Percentiles rank a stretch among this genome's conserved stretches.
Conservation (phyloP, 2,329 filamentous ascomycete species). For the Trichoderma simmonsii region DNA sequence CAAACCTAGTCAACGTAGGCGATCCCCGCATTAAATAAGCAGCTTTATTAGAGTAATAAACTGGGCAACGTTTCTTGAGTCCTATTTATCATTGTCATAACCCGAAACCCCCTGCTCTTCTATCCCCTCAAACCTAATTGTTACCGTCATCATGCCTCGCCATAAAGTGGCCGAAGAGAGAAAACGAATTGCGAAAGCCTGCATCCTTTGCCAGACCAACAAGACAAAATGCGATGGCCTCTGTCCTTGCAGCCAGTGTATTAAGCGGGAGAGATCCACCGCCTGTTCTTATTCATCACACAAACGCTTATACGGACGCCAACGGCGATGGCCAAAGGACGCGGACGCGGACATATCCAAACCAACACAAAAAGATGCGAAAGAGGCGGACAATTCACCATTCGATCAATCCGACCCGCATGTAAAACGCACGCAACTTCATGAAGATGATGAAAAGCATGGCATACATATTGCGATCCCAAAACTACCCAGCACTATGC, state of each 20-base stretch:
- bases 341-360: background rate
- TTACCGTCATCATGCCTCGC: background rate
- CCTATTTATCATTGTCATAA: background rate
- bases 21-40: background rate
- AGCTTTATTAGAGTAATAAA: background rate
- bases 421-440: background rate
- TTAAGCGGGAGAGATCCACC: background rate
- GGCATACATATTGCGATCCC: background rate
- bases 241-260: background rate
- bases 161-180: background rate
- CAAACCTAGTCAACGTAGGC: background rate
- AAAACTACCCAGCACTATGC: background rate
- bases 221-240: constrained; percentile 4
- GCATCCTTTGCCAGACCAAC: background rate
- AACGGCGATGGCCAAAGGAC: background rate
- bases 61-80: background rate
- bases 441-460: background rate
- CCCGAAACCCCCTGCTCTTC: background rate
- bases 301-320: constrained; percentile 2
- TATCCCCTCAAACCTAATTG: background rate
- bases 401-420: background rate
- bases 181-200: background rate
- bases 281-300: background rate
- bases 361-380: background rate
- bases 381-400: background rate